Evolutionary conservation across 345 rosid species (phyloP).

Genomic region (Lepidium aucheri): DNA sequence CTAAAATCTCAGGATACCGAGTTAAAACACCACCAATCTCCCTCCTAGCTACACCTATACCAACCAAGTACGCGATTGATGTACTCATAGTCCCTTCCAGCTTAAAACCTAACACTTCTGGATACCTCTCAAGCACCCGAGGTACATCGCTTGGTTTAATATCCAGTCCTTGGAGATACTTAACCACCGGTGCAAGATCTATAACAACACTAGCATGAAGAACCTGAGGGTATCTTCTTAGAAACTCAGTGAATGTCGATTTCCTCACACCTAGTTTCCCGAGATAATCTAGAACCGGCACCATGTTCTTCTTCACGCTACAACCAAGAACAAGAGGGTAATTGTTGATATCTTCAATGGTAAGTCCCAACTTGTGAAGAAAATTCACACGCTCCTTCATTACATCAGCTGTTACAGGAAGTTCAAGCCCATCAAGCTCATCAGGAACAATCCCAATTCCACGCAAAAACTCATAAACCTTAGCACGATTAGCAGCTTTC

Average conservation of each 20-base stretch:
- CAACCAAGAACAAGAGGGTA: conserved; percentile 95
- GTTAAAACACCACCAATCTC: conserved; percentile 78
- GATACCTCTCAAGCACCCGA: conserved; percentile 83
- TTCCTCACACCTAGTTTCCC: conserved; percentile 91
- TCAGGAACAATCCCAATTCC: conserved; percentile 67
- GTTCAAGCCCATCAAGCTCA: conserved; percentile 85
- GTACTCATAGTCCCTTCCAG: conserved; percentile 98
- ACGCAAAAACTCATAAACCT: conserved; percentile 63
- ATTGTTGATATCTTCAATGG: conserved; percentile 71
- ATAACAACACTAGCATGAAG: conserved; percentile 84
- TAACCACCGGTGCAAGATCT: conserved; percentile 88
- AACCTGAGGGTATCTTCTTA: conserved; percentile 83
- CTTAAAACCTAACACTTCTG: conserved; percentile 86
- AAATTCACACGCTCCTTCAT: conserved; percentile 83
- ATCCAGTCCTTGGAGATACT: conserved; percentile 88
- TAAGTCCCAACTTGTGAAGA: conserved; percentile 67
- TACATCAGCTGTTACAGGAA: conserved; percentile 77
- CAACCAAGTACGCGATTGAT: conserved; percentile 81
- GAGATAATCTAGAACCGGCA: conserved; percentile 86
- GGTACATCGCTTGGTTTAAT: conserved; percentile 69
- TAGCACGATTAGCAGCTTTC: conserved; percentile 60
- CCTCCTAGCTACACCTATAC: conserved; percentile 86
- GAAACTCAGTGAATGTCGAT: conserved; percentile 61
- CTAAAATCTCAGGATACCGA: conserved; percentile 72
- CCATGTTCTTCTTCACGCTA: conserved; percentile 95